Base-by-base conservation (phyloP, 805 yeast species). In the Maudiozyma barnettii region DNA sequence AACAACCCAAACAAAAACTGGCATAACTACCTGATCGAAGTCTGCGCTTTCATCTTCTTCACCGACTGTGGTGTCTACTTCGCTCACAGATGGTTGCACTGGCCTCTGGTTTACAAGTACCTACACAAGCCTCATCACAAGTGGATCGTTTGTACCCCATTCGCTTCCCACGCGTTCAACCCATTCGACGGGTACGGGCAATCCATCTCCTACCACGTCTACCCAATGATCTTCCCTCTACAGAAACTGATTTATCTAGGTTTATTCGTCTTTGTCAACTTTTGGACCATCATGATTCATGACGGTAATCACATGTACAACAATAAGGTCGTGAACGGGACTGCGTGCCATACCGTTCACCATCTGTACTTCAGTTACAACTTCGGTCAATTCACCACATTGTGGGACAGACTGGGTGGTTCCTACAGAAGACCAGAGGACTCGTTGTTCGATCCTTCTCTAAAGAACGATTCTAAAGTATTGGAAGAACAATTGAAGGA, bases 281-380 rank as follows among this genome's bases (percentile, higher is more conserved):
- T 91, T 66, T 93, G 99, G 99, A 87, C 99, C 13, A 95, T 93
- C 39, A 84, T 91, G 93, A 93, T 93, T 63, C 99, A 93, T 68
- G 99, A 93, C 63, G 99, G 99, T 54, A 93, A 90, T 65, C 93
- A 89, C 67, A 67, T 91, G 73, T 84, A 96, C 40, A 84, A 87
- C 66, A 95, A 89, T 65, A 96, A 97, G 6, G 77, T 88, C 49
- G 84, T 93, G 55, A 93, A 93, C 68, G 99, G 99, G 59, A 90
- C 98, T 16, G 99, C 99, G 5, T 91, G 98, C 68, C 99, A 93
- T 71, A 90, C 99, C 1, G 81, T 91, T 43, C 99, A 93, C 69
- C 99, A 93, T 65, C 71, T 93, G 57, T 93, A 93, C 71, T 93
- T 93, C 79, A 91, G 91, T 75, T 93, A 93, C 71, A 93, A 93